Evolutionary conservation across 352 stramenopile genomes (phyloP), one percentile per base, ranked within the genome.

Genomic region (Phytophthora litchii): DNA sequence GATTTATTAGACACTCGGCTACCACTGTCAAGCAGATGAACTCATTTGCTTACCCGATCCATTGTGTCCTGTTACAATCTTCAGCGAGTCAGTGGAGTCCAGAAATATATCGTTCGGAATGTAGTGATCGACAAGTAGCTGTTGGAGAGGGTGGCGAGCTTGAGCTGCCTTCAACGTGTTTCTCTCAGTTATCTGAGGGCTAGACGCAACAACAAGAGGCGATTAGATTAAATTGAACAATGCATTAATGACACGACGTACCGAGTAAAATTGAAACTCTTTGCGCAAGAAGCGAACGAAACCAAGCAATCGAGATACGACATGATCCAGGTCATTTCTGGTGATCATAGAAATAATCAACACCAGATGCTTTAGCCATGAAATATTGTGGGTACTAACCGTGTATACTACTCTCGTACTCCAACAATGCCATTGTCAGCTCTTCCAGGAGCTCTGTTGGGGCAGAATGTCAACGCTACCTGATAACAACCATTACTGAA

Each of bases 31-130:
- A 35, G 3, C 14, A 42, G 7, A 7, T 17, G 0, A 54, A 43
- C 2, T 11, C 3, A 42, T 20, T n/a, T 45, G n/a, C 38, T 47
- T 45, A 94, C 87, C 87, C 21, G 87, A 96, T 71, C 87, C 87
- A 54, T 96, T 96, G 51, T 90, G 81, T 5, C 87, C 87, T 3
- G 87, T 94, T 38, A 94, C 64, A 38, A 96, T 60, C 54, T 88
- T 81, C 23, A 93, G 60, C 45, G 78, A 70, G 6, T 74, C 61
- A 16, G 17, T 64, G 14, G 68, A 55, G 35, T 76, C 70, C 10
- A 95, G 44, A 17, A 60, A 43, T 20, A 92, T 60, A 45, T 94
- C 85, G 40, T 96, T 96, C 10, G 85, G 65, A 35, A 96, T 96
- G 37, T 90, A 96, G 25, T 85, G 68, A 37, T 94, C 85, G 3